These are phyloP conservation scores for Fusarium xylarioides DNA, from an alignment of 2,329 filamentous ascomycete genomes.

Conservation along the genomic window DNA sequence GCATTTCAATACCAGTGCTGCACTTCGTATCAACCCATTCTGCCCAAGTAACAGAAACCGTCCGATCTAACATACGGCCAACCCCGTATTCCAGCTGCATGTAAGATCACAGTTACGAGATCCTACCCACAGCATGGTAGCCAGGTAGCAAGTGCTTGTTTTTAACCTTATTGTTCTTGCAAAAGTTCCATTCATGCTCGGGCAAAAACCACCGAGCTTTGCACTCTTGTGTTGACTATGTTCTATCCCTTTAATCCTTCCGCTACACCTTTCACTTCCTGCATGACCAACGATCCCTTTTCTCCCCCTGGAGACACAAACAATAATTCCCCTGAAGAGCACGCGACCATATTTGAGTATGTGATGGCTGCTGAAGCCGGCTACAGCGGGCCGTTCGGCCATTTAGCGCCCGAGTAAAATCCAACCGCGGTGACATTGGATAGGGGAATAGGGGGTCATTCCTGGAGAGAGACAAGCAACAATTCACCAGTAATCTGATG, in stretches of 20 bases:
- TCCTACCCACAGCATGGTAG: not conserved
- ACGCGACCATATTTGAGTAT: not conserved
- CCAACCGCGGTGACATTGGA: not conserved
- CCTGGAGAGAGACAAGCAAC: not conserved
- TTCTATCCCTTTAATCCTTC: not conserved
- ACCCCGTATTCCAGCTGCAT: not conserved
- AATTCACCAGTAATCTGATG: too few relatives aligned
- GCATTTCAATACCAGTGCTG: too few relatives aligned
- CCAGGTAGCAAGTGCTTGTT: not conserved
- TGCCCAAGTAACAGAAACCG: not conserved
- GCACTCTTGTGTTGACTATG: fast-evolving
- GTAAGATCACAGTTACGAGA: not conserved
- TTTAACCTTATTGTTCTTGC: not conserved
- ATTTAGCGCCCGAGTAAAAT: not conserved
- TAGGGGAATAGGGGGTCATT: not conserved
- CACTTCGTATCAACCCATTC: fast-evolving
- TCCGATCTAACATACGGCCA: not conserved
- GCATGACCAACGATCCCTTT: not conserved
- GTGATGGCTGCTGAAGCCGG: not conserved
- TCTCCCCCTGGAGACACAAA: fast-evolving
- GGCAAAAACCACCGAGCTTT: too few relatives aligned
- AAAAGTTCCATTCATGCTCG: not conserved
- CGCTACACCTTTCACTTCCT: not conserved
- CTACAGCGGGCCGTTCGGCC: not conserved
- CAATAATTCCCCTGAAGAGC: not conserved